Evolutionary conservation across 805 yeast genomes (phyloP).

Genomic region (Kodamaea lidongshanica): DNA sequence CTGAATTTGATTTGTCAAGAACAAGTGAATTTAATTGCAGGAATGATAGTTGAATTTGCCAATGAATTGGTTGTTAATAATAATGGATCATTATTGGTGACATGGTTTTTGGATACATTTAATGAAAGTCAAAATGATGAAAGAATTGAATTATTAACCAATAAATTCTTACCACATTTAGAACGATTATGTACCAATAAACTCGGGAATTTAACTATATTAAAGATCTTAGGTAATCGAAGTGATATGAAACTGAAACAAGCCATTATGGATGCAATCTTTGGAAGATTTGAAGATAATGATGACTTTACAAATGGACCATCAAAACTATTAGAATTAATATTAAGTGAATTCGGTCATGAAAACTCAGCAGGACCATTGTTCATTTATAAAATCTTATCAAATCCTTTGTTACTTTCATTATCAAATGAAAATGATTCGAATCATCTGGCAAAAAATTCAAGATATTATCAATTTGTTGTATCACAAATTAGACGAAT

Average conservation of each 20-base stretch:
- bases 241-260: conserved; percentile 58
- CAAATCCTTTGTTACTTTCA: conserved; percentile 55
- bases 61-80: conserved; percentile 74
- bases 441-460: conserved; percentile 9
- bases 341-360: conserved; percentile 55
- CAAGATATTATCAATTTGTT: conserved; percentile 47
- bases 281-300: conserved; percentile 41
- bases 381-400: conserved; percentile 71
- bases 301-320: conserved; percentile 24
- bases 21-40: conserved; percentile 66
- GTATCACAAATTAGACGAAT: conserved; percentile 56
- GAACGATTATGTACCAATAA: conserved; percentile 69
- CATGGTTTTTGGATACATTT: conserved; percentile 88
- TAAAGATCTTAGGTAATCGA: conserved; percentile 70
- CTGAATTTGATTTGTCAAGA: conserved; percentile 39
- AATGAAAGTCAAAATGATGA: conserved; percentile 34
- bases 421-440: conserved; percentile 13
- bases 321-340: conserved; percentile 45
- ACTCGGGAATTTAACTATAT: conserved; percentile 73
- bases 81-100: conserved; percentile 82
- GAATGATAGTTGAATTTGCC: conserved; percentile 70
- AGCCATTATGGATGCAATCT: conserved; percentile 56
- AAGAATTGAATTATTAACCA: conserved; percentile 61
- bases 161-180: conserved; percentile 55
- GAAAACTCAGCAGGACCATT: conserved; percentile 48